Percentiles rank a stretch among this genome's conserved stretches.
phyloP scores from a whole-genome alignment of 2,329 filamentous ascomycete genomes.

The Fusarium acutatum region DNA sequence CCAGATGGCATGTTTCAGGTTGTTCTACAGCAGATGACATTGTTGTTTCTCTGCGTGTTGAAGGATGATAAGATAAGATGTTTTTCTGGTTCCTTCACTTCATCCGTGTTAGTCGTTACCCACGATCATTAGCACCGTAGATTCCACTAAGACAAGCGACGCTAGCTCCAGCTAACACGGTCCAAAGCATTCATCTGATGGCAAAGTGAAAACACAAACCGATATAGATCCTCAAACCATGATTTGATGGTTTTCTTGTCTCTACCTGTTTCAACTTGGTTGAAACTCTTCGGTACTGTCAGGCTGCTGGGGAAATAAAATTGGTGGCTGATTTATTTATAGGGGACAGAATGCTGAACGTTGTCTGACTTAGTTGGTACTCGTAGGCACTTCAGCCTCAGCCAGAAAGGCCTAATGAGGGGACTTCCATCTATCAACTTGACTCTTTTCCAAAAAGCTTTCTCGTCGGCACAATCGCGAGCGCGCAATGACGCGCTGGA shows the following conservation, averaged over 20 bases:
- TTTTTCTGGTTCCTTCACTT: not conserved
- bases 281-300: not conserved
- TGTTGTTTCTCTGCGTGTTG: not conserved
- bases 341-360: not conserved
- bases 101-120: not conserved
- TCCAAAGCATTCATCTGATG: not conserved
- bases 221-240: not conserved
- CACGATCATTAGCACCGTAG: not conserved
- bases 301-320: not conserved
- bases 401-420: not conserved
- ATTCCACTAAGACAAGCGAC: not conserved
- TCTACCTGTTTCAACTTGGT: not conserved
- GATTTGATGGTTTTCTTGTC: not conserved
- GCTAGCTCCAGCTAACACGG: not conserved
- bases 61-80: not conserved
- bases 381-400: not conserved
- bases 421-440: not conserved
- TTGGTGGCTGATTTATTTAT: not conserved
- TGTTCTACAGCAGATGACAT: not conserved
- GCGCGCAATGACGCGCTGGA: not conserved
- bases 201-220: not conserved
- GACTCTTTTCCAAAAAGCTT: not conserved
- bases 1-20: conserved; percentile 36
- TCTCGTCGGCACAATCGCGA: not conserved
- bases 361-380: not conserved